These are phyloP conservation scores for Sporothrix euskadiensis DNA, from an alignment of 2,329 filamentous ascomycete genomes.

Conservation along the genomic window DNA sequence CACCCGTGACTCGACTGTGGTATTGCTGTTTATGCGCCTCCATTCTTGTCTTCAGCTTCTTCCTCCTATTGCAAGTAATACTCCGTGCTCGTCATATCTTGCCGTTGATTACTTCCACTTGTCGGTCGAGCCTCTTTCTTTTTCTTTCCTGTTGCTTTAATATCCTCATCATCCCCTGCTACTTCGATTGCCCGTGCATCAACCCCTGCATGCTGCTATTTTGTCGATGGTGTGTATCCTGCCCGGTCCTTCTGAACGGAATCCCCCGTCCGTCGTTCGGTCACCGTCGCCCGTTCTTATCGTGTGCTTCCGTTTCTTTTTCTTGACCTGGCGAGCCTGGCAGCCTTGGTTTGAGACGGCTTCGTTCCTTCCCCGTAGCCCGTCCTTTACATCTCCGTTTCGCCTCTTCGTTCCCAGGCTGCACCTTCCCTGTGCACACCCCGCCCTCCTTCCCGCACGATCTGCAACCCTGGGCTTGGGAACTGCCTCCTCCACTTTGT, in stretches of 20 bases:
- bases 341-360: not conserved
- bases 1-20: not conserved
- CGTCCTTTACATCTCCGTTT: not conserved
- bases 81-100: not conserved
- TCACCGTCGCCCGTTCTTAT: not conserved
- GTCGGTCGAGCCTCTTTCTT: not conserved
- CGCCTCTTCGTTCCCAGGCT: not conserved
- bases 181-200: not conserved
- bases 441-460: constrained; percentile 2
- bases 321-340: constrained; percentile 1
- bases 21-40: not conserved
- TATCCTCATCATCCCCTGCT: not conserved
- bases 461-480: not conserved
- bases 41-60: not conserved
- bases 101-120: not conserved
- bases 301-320: constrained; percentile 13
- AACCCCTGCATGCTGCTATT: not conserved
- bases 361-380: not conserved
- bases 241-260: not conserved
- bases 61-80: not conserved
- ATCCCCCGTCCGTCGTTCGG: not conserved
- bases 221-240: not conserved
- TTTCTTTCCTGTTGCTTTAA: not conserved
- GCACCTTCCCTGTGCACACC: no score
- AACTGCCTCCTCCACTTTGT: not conserved